Evolutionary conservation across 495 filamentous ascomycete genomes (phyloP), one percentile per base, ranked within the genome.

Genomic region (Penicillium odoratum): DNA sequence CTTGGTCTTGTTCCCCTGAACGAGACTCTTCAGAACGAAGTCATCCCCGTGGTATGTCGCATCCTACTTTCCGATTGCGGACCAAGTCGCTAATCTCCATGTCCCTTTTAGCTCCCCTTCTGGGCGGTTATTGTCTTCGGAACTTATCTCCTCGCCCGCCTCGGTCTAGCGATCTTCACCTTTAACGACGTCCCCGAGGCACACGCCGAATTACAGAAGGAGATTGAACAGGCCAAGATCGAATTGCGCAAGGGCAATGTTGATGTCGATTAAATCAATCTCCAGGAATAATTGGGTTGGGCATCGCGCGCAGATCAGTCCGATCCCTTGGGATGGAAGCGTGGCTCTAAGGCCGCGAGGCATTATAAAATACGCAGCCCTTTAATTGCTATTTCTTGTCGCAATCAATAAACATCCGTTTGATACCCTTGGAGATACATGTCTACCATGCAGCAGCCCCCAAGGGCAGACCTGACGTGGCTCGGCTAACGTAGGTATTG

Each of bases 141-240:
- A 74, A 88, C 93, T 45, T 97, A 92, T 77, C 86, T 98, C 6
- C 86, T 98, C 51, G 91, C 88, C 79, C 91, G 91, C 60, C 84
- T 98, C 29, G 94, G 94, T 51, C 85, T 85, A 78, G 93, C 93
- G 40, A 89, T 98, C 61, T 79, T 96, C 64, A 97, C 92, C 38
- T 98, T 98, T 82, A 92, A 95, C 76, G 91, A 98, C 76, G 92
- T 94, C 11, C 93, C 95, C 51, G 85, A 90, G 60, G 94, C 94
- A 56, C 88, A 97, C 72, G 81, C 86, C 63, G 93, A 97, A 75
- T 76, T 98, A 61, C 90, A 96, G 80, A 85, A 80, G 69, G 76
- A 83, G 63, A 81, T 83, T 47, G 75, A 77, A 51, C 74, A 72
- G 59, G 79, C 79, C 56, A 80, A 75, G 69, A 64, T 72, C 13